Evolutionary conservation across 768 basidiomycete species (phyloP).

Genomic region (Epithele typhae): DNA sequence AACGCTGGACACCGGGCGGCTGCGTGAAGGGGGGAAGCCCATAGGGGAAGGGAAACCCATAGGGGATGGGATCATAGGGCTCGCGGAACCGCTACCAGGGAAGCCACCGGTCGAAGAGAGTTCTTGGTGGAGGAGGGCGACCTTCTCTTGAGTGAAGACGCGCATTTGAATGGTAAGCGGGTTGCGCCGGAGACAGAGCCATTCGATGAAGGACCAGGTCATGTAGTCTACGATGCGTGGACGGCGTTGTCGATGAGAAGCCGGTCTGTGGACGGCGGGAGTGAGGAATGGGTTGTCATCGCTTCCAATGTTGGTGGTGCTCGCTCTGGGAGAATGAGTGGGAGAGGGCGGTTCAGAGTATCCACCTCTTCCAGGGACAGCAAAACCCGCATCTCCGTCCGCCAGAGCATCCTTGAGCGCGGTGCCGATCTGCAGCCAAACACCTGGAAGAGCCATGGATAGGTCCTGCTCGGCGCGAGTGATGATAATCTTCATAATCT

Average conservation of each 20-base stretch:
- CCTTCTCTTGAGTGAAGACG: constrained; percentile 60
- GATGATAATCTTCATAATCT: constrained; percentile 64
- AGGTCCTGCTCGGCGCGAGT: constrained; percentile 61
- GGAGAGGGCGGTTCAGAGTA: constrained; percentile 50
- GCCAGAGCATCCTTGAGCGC: constrained; percentile 47
- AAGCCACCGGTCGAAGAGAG: constrained; percentile 27
- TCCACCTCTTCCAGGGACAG: constrained; percentile 34
- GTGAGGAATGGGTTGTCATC: constrained; percentile 18
- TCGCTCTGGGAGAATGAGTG: constrained; percentile 37
- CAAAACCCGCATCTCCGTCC: constrained; percentile 63
- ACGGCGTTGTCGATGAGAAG: constrained; percentile 22
- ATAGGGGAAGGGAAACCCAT: constrained; percentile 3
- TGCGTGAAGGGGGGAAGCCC: constrained; percentile 22
- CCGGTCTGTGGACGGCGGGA: constrained; percentile 21
- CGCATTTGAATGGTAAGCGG: constrained; percentile 67
- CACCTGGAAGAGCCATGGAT: constrained; percentile 45
- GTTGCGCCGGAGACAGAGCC: constrained; percentile 56
- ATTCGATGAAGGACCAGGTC: constrained; percentile 68
- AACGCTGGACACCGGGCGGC: constrained; percentile 44
- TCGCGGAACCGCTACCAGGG: constrained; percentile 19
- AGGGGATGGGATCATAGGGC: constrained; percentile 4
- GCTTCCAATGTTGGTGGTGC: constrained; percentile 13
- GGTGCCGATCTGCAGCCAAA: constrained; percentile 60
- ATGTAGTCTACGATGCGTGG: constrained; percentile 68
- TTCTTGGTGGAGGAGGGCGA: constrained; percentile 48